These are phyloP conservation scores for Trametes cinnabarina DNA, from an alignment of 768 basidiomycete genomes.

Conservation along the genomic window DNA sequence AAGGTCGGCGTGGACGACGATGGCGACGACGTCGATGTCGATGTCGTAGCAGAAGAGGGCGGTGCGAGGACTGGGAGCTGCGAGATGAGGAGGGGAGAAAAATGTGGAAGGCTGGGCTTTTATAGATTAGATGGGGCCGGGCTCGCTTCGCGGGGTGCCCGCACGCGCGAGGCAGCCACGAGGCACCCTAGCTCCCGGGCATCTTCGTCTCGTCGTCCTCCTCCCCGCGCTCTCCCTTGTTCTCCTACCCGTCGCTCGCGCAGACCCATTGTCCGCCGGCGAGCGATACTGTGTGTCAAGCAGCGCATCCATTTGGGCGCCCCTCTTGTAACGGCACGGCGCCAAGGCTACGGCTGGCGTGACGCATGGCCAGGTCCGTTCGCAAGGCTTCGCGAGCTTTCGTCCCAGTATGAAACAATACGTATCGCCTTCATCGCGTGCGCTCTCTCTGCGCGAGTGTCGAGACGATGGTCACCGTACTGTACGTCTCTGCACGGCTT, in stretches of 20 bases:
- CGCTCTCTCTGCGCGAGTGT: too few species aligned
- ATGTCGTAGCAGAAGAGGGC: too few species aligned
- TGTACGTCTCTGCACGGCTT: too few species aligned
- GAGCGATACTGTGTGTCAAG: not conserved
- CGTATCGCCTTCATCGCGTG: too few species aligned
- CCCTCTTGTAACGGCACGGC: not conserved
- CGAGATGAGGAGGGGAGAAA: conserved; percentile 25
- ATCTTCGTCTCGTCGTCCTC: not conserved
- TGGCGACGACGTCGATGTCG: conserved; percentile 19
- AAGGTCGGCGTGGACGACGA: not conserved
- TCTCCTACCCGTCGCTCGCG: not conserved
- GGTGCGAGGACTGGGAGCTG: conserved; percentile 3
- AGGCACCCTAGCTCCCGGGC: conserved; percentile 22
- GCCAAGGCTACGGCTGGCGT: not conserved
- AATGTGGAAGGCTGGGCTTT: conserved; percentile 34
- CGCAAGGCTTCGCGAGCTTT: not conserved
- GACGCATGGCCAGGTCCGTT: not conserved
- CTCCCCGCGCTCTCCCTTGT: not conserved
- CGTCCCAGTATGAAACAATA: too few species aligned
- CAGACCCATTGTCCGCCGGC: not conserved
- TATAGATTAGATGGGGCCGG: conserved; percentile 48
- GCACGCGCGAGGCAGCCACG: conserved; percentile 50
- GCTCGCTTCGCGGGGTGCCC: conserved; percentile 35
- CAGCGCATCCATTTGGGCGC: not conserved
- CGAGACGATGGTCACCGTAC: too few species aligned